These are phyloP conservation scores for Triangularia setosa DNA, from an alignment of 2,329 filamentous ascomycete genomes.

Conservation along the genomic window DNA sequence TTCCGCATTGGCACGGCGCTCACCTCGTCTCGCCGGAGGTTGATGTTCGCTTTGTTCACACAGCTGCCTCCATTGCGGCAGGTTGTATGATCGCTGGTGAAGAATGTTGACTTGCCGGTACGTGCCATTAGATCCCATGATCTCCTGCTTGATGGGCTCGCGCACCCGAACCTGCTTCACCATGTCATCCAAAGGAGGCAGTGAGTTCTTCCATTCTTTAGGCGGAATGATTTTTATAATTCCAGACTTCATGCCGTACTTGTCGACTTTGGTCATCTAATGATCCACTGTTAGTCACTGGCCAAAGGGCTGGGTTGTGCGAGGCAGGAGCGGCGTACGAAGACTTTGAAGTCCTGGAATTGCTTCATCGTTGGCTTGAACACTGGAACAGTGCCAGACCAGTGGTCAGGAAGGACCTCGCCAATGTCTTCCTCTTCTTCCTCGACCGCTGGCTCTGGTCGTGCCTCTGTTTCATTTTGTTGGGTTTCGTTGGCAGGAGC, in stretches of 20 bases:
- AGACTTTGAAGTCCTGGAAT: slow-evolving; percentile 89
- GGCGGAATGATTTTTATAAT: slow-evolving; percentile 96
- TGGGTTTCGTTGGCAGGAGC: slow-evolving; percentile 13
- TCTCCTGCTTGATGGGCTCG: slow-evolving; percentile 97
- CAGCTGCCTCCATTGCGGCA: slow-evolving; percentile 91
- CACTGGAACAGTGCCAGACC: slow-evolving; percentile 85
- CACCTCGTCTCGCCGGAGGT: slow-evolving; percentile 84
- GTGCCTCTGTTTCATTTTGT: slow-evolving; percentile 9
- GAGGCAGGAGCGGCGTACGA: slow-evolving; percentile 53
- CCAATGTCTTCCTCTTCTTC: slow-evolving; percentile 55
- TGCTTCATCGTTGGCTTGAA: slow-evolving; percentile 95
- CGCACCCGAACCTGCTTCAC: slow-evolving; percentile 91
- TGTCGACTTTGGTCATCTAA: slow-evolving; percentile 77
- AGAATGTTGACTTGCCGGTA: slow-evolving; percentile 97
- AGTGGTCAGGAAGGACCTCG: slow-evolving; percentile 80
- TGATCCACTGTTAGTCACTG: slow-evolving; percentile 26
- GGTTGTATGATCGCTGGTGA: slow-evolving; percentile 91
- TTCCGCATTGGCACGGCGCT: slow-evolving; percentile 63
- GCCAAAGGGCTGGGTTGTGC: slow-evolving; percentile 28
- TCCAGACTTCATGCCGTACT: slow-evolving; percentile 94
- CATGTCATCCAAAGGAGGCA: slow-evolving; percentile 75
- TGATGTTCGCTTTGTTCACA: slow-evolving; percentile 96
- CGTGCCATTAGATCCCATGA: slow-evolving; percentile 90
- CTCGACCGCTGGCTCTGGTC: slow-evolving; percentile 1
- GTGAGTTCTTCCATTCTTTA: slow-evolving; percentile 81